Evolutionary conservation across 2,329 filamentous ascomycete genomes (phyloP).

Genomic region (Massarina eburnea): DNA sequence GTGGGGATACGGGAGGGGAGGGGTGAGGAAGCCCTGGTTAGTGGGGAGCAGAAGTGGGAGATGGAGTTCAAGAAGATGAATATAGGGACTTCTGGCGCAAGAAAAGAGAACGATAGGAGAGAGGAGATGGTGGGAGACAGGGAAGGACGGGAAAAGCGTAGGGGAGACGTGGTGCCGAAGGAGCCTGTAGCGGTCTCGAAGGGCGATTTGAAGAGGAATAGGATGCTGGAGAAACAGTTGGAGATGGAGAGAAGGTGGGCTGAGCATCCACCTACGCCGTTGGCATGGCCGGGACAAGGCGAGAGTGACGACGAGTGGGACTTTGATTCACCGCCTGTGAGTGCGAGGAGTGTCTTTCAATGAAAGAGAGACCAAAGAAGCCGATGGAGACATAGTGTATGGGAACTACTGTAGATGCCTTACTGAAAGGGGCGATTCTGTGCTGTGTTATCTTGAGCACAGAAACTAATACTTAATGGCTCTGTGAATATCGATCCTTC

Average conservation of each 20-base stretch:
- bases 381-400: background rate
- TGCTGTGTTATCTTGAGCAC: background rate
- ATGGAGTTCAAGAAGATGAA: background rate
- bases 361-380: background rate
- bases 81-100: background rate
- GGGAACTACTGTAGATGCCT: background rate
- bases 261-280: background rate
- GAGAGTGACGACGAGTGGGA: background rate
- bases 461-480: background rate
- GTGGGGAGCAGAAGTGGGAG: background rate
- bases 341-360: background rate
- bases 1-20: background rate
- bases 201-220: background rate
- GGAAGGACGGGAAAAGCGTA: background rate
- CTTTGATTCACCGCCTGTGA: background rate
- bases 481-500: too few relatives aligned
- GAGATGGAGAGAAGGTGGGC: background rate
- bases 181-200: background rate
- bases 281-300: background rate
- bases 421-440: background rate
- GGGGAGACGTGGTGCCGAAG: background rate
- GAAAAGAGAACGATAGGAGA: background rate
- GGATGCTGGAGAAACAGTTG: background rate
- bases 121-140: background rate
- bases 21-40: background rate